These are phyloP conservation scores for Crataegus laevigata DNA, from an alignment of 306 rosid species.

Conservation along the genomic window DNA sequence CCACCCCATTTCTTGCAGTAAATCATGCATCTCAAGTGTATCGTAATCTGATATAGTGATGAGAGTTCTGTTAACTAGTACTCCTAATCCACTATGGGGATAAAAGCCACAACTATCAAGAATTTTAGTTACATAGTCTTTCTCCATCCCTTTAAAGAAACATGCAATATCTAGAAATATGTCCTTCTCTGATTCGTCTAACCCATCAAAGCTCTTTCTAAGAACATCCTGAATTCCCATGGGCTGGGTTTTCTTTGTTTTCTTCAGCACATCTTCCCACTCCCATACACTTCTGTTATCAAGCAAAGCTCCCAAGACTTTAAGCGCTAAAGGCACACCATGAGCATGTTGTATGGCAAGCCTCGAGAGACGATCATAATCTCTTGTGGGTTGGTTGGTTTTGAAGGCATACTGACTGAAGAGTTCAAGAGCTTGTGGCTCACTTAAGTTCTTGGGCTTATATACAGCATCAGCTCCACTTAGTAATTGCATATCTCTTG, in stretches of 20 bases:
- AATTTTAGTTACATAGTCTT: conserved; percentile 10
- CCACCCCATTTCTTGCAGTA: not conserved
- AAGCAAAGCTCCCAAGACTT: conserved; percentile 4
- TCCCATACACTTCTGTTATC: not conserved
- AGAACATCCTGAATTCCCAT: conserved; percentile 6
- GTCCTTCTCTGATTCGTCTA: conserved; percentile 17
- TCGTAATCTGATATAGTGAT: not conserved
- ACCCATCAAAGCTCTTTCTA: conserved; percentile 14
- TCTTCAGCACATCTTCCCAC: conserved; percentile 2
- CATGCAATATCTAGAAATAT: conserved; percentile 26
- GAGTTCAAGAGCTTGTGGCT: not conserved
- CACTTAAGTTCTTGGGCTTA: not conserved
- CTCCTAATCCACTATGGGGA: conserved; percentile 21
- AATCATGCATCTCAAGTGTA: not conserved
- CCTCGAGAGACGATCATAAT: not conserved
- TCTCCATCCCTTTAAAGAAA: conserved; percentile 35
- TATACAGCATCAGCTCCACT: not conserved
- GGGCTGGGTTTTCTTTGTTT: not conserved
- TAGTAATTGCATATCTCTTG: conserved; percentile 1
- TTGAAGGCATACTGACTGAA: conserved; percentile 8
- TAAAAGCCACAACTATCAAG: conserved; percentile 14
- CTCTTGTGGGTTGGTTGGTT: not conserved
- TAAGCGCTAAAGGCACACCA: conserved; percentile 1
- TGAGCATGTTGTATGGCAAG: conserved; percentile 4
- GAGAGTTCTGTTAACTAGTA: conserved; percentile 21